phyloP scores from a whole-genome alignment of 257 asterid species.

The Petrea volubilis region DNA sequence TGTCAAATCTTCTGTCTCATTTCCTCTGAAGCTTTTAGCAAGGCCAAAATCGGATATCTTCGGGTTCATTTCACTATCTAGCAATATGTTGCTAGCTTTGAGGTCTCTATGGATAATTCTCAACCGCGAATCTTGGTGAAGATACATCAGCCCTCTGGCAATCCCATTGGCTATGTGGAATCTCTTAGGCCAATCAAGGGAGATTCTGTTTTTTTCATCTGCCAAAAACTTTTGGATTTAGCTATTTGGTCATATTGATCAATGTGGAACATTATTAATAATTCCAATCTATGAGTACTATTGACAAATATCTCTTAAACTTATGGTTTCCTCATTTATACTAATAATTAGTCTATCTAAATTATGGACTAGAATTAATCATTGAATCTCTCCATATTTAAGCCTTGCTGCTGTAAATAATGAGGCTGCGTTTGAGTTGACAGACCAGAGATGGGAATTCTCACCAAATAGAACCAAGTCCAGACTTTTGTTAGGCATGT shows the following conservation, averaged over 20 bases:
- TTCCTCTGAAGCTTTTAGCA: slow-evolving; percentile 44
- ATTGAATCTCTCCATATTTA: background rate
- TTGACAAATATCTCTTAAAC: no score
- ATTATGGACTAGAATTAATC: no score
- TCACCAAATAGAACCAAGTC: slow-evolving; percentile 51
- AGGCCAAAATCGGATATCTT: slow-evolving; percentile 64
- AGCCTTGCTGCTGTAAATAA: background rate
- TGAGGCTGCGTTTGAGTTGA: no score
- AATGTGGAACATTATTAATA: background rate
- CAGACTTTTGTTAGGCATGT: slow-evolving; percentile 50
- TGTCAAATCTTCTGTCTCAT: slow-evolving; percentile 49
- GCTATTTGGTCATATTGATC: background rate
- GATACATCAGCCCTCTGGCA: slow-evolving; percentile 52
- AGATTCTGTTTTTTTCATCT: slow-evolving; percentile 28
- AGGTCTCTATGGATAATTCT: slow-evolving; percentile 51
- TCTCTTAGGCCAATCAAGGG: slow-evolving; percentile 51
- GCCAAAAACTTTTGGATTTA: background rate
- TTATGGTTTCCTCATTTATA: no score
- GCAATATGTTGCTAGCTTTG: slow-evolving; percentile 55
- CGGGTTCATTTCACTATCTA: slow-evolving; percentile 48
- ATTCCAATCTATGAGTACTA: no score
- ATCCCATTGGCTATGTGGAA: slow-evolving; percentile 43
- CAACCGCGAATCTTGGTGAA: slow-evolving; percentile 59
- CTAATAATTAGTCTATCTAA: no score
- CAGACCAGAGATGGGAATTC: background rate